Percentiles rank a stretch among this genome's conserved stretches.
Conservation (phyloP, 1,139 yeast genomes). For the Yueomyces sp. region DNA sequence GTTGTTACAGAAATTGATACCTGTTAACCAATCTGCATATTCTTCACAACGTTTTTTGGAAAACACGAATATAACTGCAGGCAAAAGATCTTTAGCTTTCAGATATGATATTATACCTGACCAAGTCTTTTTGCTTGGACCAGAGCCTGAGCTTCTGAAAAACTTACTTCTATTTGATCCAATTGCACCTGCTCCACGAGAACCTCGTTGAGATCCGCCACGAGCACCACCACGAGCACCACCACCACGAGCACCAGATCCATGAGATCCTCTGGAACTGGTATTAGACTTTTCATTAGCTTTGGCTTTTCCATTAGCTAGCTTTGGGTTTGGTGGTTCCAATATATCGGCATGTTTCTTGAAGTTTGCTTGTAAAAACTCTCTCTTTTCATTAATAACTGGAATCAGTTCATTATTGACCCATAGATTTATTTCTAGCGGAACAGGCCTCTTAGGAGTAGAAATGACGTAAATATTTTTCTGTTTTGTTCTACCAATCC, state of each 20-base stretch:
- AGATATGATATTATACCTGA: constrained; percentile 59
- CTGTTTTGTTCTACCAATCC: constrained; percentile 96
- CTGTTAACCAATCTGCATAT: constrained; percentile 66
- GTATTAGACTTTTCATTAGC: constrained; percentile 8
- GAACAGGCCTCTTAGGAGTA: constrained; percentile 92
- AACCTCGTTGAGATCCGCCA: constrained; percentile 23
- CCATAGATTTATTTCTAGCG: constrained; percentile 77
- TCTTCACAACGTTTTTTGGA: constrained; percentile 90
- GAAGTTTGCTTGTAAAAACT: constrained; percentile 54
- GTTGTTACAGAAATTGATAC: constrained; percentile 70
- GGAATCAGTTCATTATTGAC: constrained; percentile 59
- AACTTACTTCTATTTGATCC: constrained; percentile 28
- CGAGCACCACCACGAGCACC: constrained; percentile 20
- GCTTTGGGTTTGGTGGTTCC: constrained; percentile 23
- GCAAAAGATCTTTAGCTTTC: constrained; percentile 54
- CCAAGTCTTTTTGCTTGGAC: constrained; percentile 73
- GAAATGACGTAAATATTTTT: constrained; percentile 92
- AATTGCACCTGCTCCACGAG: constrained; percentile 28
- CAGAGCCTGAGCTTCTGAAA: constrained; percentile 37
- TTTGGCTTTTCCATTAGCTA: constrained; percentile 6
- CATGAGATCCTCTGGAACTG: neutral
- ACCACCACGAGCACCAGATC: constrained; percentile 20
- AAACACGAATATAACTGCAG: constrained; percentile 88
- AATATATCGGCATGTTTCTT: constrained; percentile 45
- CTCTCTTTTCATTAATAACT: constrained; percentile 61